Evolutionary conservation across 164 flowering plant genomes (phyloP).

Genomic region (Chloranthus sessilifolius): DNA sequence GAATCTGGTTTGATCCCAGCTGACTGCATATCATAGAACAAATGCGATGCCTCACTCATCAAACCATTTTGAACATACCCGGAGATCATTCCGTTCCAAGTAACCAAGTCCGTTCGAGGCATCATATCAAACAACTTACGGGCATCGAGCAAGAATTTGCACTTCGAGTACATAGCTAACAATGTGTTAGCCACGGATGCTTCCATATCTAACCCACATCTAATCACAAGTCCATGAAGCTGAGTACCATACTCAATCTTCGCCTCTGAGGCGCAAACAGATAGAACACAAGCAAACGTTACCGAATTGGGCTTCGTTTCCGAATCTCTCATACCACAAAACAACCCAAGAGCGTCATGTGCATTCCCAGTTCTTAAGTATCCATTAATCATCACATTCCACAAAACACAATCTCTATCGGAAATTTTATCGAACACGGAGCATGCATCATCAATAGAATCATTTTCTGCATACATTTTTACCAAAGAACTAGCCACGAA

Average conservation of each 20-base stretch:
- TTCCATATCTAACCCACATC: conserved; percentile 50
- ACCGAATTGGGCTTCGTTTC: conserved; percentile 47
- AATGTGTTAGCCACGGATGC: conserved; percentile 57
- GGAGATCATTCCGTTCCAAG: conserved; percentile 81
- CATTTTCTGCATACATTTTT: conserved; percentile 59
- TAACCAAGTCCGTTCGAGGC: conserved; percentile 40
- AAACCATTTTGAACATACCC: conserved; percentile 60
- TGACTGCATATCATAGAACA: conserved; percentile 50
- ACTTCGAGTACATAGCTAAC: conserved; percentile 70
- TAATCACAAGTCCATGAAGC: conserved; percentile 53
- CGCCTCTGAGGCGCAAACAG: conserved; percentile 42
- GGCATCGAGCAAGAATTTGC: conserved; percentile 43
- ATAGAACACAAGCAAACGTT: conserved; percentile 53
- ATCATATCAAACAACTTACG: conserved; percentile 40
- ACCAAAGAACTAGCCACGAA: conserved; percentile 76
- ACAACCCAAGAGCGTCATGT: conserved; percentile 29
- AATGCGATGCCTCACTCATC: conserved; percentile 38
- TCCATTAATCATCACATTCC: conserved; percentile 84
- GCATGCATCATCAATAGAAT: conserved; percentile 42
- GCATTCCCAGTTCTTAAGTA: conserved; percentile 43
- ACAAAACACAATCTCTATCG: conserved; percentile 55
- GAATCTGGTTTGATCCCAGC: conserved; percentile 60
- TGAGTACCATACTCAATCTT: conserved; percentile 38
- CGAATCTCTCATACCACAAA: conserved; percentile 40
- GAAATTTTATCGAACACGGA: conserved; percentile 57